Conservation (phyloP, 2,329 filamentous ascomycete genomes). For the Fusarium mundagurra region DNA sequence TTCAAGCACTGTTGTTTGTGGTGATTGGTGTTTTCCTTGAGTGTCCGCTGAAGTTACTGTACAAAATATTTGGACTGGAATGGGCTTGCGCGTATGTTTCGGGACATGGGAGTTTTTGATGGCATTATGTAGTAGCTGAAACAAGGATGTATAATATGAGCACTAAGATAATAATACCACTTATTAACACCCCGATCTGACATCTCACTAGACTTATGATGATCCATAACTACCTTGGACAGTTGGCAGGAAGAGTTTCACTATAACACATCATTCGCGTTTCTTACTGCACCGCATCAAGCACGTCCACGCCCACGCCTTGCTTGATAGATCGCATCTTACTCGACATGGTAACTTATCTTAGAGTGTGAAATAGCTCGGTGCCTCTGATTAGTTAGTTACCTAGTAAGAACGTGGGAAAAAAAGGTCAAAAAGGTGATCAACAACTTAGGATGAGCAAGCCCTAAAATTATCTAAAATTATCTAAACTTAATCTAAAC, state of each 20-base stretch:
- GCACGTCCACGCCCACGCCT: background rate
- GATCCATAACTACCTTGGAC: background rate
- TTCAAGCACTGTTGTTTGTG: constrained; percentile 1
- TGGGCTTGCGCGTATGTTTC: background rate
- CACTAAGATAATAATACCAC: background rate
- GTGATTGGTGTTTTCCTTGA: background rate
- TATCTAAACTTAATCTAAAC: background rate
- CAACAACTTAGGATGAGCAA: background rate
- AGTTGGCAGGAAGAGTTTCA: background rate
- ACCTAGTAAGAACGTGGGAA: background rate
- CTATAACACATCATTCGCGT: background rate
- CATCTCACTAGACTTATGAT: background rate
- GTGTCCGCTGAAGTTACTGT: background rate
- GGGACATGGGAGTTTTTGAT: background rate
- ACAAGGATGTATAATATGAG: background rate
- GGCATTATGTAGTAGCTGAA: background rate
- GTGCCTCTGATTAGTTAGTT: background rate
- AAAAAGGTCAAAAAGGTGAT: background rate
- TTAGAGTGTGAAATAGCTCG: background rate
- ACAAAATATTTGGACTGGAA: background rate
- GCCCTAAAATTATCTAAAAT: background rate
- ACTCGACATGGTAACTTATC: background rate
- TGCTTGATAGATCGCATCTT: background rate
- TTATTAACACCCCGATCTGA: background rate
- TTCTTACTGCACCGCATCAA: background rate